Conservation (phyloP, 176 grass and related monocot species). For the Raddia guianensis region DNA sequence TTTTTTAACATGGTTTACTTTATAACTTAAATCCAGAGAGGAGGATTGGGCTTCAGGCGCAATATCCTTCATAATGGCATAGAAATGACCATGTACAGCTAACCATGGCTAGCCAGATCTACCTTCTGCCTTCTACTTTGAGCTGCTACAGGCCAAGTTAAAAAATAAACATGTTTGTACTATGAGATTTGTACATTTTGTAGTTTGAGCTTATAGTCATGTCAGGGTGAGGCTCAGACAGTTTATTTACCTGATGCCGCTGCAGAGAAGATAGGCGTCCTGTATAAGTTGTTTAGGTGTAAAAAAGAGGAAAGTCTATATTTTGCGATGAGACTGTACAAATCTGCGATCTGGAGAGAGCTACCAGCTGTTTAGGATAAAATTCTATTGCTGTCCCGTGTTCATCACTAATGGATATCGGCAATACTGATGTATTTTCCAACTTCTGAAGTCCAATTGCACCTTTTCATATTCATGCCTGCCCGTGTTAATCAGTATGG, state of each 20-base stretch:
- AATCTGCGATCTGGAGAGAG: constrained; percentile 58
- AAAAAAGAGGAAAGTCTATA: constrained; percentile 58
- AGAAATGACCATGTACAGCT: constrained; percentile 87
- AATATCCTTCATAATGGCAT: constrained; percentile 64
- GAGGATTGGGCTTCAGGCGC: constrained; percentile 76
- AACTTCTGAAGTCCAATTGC: constrained; percentile 27
- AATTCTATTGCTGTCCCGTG: constrained; percentile 28
- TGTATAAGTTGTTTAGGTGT: constrained; percentile 82
- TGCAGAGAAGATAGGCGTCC: constrained; percentile 65
- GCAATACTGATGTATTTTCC: constrained; percentile 31
- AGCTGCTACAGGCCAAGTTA: constrained; percentile 65
- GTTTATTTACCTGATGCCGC: constrained; percentile 62
- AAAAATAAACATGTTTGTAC: constrained; percentile 81
- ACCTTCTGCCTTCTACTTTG: constrained; percentile 56
- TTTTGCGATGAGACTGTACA: constrained; percentile 82
- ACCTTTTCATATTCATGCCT: background rate
- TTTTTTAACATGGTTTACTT: background rate
- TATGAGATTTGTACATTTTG: constrained; percentile 82
- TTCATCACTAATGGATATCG: constrained; percentile 36
- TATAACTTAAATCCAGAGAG: constrained; percentile 61
- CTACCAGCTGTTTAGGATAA: constrained; percentile 37
- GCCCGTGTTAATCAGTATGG: background rate
- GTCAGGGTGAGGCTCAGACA: constrained; percentile 60
- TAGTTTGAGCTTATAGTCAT: constrained; percentile 73
- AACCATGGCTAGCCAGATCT: constrained; percentile 72